These are phyloP conservation scores for Globisporangium alternatum DNA, from an alignment of 352 stramenopile genomes.

Conservation along the genomic window DNA sequence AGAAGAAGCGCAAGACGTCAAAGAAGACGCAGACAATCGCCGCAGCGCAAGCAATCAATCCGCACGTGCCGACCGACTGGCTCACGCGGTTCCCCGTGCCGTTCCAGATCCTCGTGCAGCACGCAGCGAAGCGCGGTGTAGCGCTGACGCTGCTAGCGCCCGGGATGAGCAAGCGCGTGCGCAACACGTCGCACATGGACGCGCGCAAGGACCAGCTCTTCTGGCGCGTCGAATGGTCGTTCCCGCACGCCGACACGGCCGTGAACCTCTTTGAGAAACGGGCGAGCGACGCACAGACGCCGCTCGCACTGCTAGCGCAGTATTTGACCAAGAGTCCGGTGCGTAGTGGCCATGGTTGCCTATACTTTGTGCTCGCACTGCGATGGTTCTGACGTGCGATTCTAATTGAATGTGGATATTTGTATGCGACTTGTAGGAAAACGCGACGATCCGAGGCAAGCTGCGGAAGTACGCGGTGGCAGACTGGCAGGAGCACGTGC, in stretches of 20 bases:
- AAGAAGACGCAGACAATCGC: not conserved
- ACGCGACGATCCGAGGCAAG: conserved; percentile 60
- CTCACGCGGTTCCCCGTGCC: conserved; percentile 64
- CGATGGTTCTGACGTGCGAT: not conserved
- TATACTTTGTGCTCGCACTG: not conserved
- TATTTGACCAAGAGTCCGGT: conserved; percentile 63
- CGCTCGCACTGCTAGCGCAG: conserved; percentile 53
- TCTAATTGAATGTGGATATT: not conserved
- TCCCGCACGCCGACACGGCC: conserved; percentile 45
- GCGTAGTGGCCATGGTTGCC: conserved; percentile 15
- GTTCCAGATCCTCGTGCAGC: conserved; percentile 65
- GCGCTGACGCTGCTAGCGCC: conserved; percentile 66
- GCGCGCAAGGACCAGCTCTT: conserved; percentile 54
- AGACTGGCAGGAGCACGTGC: conserved; percentile 52
- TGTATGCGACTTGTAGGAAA: conserved; percentile 39
- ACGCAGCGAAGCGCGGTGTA: conserved; percentile 66
- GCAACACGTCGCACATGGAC: conserved; percentile 79
- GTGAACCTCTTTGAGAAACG: conserved; percentile 51
- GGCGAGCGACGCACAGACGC: conserved; percentile 49
- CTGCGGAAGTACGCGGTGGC: conserved; percentile 60
- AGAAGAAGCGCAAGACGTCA: conserved; percentile 28
- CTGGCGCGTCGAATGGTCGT: conserved; percentile 81
- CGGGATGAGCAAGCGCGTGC: conserved; percentile 75
- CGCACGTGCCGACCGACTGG: conserved; percentile 68
- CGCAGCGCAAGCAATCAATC: conserved; percentile 33